A percentile compares a stretch with the other conserved stretches of the same genome.
Evolutionary conservation across 441 rosid species (phyloP).

Genomic region (Erodium texanum): DNA sequence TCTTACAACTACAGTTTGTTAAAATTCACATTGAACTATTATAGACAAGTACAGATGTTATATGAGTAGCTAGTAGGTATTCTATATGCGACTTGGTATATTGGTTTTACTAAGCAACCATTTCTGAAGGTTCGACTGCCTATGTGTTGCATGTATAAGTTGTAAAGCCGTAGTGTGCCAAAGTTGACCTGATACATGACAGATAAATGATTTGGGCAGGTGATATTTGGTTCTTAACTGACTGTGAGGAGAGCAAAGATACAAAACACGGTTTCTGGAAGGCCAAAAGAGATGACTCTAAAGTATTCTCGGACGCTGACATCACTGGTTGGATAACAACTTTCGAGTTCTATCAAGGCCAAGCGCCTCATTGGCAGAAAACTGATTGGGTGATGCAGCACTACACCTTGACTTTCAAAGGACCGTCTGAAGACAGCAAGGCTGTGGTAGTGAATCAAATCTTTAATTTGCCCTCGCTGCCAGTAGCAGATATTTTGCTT

Average conservation of each 20-base stretch:
- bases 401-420: slow-evolving; percentile 30
- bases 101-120: too few relatives aligned
- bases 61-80: too few relatives aligned
- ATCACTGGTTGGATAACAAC: slow-evolving; percentile 44
- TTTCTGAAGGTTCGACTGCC: too few relatives aligned
- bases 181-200: not conserved
- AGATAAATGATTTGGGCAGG: slow-evolving; percentile 23
- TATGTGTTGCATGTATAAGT: not conserved
- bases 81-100: too few relatives aligned
- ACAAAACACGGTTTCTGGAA: slow-evolving; percentile 35
- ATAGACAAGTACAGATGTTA: too few relatives aligned
- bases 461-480: slow-evolving; percentile 9
- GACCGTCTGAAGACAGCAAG: slow-evolving; percentile 19
- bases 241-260: slow-evolving; percentile 18
- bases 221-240: slow-evolving; percentile 33
- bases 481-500: slow-evolving; percentile 9
- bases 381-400: slow-evolving; percentile 46
- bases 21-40: too few relatives aligned
- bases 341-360: slow-evolving; percentile 28
- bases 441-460: slow-evolving; percentile 25
- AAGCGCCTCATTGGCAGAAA: slow-evolving; percentile 22
- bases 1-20: too few relatives aligned
- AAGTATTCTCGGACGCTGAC: slow-evolving; percentile 24
- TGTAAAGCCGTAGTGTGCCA: not conserved
- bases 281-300: slow-evolving; percentile 30